phyloP scores from a whole-genome alignment of 306 rosid genomes.

The Casuarina equisetifolia region DNA sequence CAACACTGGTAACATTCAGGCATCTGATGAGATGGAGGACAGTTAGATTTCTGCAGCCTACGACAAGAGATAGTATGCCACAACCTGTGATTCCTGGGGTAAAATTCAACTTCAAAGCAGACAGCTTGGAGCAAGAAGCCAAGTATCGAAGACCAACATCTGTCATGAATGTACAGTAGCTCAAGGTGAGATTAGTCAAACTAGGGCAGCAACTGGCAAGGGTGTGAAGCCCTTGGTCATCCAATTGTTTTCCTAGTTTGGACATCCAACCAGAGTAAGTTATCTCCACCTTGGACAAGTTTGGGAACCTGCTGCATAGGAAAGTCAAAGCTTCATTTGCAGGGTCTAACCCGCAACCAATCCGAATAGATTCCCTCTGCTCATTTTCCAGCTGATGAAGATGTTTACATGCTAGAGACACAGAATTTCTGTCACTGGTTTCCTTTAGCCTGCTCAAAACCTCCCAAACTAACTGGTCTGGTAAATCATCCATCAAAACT shows the following conservation, averaged over 20 bases:
- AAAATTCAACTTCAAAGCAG: constrained; percentile 73
- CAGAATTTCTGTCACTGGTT: constrained; percentile 57
- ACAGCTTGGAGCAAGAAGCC: constrained; percentile 63
- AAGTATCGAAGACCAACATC: constrained; percentile 74
- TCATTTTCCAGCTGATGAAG: constrained; percentile 59
- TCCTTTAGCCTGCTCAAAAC: constrained; percentile 63
- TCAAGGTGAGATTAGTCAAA: constrained; percentile 62
- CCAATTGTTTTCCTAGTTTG: constrained; percentile 79
- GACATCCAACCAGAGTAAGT: constrained; percentile 93
- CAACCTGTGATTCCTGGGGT: constrained; percentile 79
- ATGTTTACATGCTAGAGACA: constrained; percentile 59
- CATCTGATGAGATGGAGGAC: constrained; percentile 82
- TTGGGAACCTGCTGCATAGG: constrained; percentile 65
- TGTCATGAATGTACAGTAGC: constrained; percentile 79
- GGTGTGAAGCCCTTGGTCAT: constrained; percentile 73
- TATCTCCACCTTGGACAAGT: constrained; percentile 67
- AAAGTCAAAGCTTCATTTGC: constrained; percentile 71
- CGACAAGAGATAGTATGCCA: constrained; percentile 77
- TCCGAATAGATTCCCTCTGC: constrained; percentile 60
- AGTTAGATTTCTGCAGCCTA: constrained; percentile 70
- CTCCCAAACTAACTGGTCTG: constrained; percentile 85
- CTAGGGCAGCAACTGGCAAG: constrained; percentile 59
- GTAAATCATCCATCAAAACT: constrained; percentile 62
- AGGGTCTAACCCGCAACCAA: constrained; percentile 92
- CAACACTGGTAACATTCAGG: constrained; percentile 67